Conservation (phyloP, 768 basidiomycete genomes). For the Suillus discolor region DNA sequence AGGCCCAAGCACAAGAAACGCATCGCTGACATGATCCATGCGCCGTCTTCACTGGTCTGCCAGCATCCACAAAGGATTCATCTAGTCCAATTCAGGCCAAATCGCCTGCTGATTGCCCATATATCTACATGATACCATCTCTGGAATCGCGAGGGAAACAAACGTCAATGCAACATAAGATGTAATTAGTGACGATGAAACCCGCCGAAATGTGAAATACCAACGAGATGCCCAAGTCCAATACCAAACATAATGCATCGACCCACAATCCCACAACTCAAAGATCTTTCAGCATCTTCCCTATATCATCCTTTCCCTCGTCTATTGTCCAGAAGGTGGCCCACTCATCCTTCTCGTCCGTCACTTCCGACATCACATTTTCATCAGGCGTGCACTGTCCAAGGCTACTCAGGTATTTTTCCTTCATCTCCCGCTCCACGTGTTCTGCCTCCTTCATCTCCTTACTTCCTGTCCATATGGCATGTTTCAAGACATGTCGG, state of each 20-base stretch:
- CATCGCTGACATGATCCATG: too few species aligned
- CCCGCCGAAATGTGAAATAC: neutral
- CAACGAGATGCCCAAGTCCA: neutral
- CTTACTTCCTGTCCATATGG: slow-evolving; percentile 74
- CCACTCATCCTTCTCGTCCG: slow-evolving; percentile 27
- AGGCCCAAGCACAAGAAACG: too few species aligned
- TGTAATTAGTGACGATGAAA: neutral
- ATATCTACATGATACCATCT: neutral
- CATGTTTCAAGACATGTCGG: slow-evolving; percentile 68
- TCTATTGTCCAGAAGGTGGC: slow-evolving; percentile 68
- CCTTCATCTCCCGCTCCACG: slow-evolving; percentile 57
- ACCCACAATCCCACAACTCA: slow-evolving; percentile 22
- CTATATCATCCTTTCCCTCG: slow-evolving; percentile 75
- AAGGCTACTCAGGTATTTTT: slow-evolving; percentile 40
- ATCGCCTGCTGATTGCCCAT: neutral
- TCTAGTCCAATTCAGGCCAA: neutral
- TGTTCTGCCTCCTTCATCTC: slow-evolving; percentile 63
- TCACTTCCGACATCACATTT: slow-evolving; percentile 13
- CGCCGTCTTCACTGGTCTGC: too few species aligned
- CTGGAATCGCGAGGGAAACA: neutral
- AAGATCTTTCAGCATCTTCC: slow-evolving; percentile 62
- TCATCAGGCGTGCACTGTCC: slow-evolving; percentile 20
- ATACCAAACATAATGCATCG: slow-evolving; percentile 1
- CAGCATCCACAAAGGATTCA: too few species aligned
- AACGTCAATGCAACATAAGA: neutral